Percentiles rank a stretch among this genome's conserved stretches.
These are phyloP conservation scores for Bathelium albidoporum DNA, from an alignment of 495 filamentous ascomycete genomes.

Conservation along the genomic window DNA sequence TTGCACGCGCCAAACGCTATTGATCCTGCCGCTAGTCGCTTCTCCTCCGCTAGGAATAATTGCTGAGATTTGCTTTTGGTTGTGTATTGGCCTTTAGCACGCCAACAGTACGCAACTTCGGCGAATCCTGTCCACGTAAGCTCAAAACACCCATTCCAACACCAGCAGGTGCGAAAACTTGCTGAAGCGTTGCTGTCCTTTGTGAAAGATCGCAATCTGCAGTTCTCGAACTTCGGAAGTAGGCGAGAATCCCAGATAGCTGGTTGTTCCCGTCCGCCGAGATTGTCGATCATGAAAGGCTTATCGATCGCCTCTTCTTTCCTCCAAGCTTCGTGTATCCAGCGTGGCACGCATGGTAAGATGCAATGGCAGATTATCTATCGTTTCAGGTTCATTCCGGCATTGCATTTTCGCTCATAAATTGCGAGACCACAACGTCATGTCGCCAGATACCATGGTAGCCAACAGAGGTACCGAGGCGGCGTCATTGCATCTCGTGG, in stretches of 20 bases:
- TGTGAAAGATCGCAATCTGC: not conserved
- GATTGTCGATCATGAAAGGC: not conserved
- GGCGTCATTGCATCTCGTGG: not conserved
- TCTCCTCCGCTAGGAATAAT: not conserved
- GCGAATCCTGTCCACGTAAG: not conserved
- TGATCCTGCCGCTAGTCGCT: not conserved
- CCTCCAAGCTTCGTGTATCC: not conserved
- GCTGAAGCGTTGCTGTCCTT: not conserved
- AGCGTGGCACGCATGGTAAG: not conserved
- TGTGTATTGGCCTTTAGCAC: not conserved
- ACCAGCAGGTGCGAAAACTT: not conserved
- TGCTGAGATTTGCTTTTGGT: not conserved
- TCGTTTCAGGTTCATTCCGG: not conserved
- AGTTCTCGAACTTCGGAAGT: slow-evolving; percentile 4
- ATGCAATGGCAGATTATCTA: not conserved
- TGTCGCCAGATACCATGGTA: not conserved
- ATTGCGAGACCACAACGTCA: not conserved
- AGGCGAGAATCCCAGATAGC: not conserved
- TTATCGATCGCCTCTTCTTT: not conserved
- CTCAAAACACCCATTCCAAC: not conserved
- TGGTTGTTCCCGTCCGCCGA: not conserved
- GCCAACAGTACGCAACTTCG: too few relatives aligned
- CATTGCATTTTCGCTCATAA: not conserved
- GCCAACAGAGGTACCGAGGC: not conserved
- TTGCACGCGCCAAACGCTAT: not conserved